These are phyloP conservation scores for Chondrus crispus DNA, from an alignment of 23 red algal species.

Conservation along the genomic window DNA sequence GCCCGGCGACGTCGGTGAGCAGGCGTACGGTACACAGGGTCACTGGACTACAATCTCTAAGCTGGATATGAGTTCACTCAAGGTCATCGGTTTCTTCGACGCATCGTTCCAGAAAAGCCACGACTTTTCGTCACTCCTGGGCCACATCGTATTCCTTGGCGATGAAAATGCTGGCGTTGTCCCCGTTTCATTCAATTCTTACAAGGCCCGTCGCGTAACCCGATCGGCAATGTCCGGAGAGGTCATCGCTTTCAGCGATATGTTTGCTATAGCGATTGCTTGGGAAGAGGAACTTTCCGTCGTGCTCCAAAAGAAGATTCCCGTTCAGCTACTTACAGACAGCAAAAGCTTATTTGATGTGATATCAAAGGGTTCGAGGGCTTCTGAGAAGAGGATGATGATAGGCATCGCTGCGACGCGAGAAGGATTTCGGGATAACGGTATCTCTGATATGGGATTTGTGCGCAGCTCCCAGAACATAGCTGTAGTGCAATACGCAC, in stretches of 20 bases:
- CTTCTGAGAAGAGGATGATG: constrained; percentile 13
- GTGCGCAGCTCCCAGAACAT: neutral
- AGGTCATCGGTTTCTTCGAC: neutral
- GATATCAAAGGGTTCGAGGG: neutral
- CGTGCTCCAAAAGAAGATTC: neutral
- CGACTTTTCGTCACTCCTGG: constrained; percentile 5
- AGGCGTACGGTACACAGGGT: no score
- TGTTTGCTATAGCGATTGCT: neutral
- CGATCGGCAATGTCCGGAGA: neutral
- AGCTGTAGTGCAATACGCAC: no score
- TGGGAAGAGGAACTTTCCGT: neutral
- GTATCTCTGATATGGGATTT: neutral
- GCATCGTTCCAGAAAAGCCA: constrained; percentile 4
- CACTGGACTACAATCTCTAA: neutral
- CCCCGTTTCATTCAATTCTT: neutral
- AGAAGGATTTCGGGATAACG: neutral
- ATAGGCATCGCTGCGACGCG: neutral
- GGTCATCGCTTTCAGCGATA: constrained; percentile 21
- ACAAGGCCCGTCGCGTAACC: neutral
- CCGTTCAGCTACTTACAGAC: neutral
- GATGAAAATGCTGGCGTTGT: neutral
- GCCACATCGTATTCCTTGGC: neutral
- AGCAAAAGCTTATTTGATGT: neutral
- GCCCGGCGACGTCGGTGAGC: no score
- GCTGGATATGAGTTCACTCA: neutral